Base-by-base conservation (phyloP, 345 rosid genomes). In the Toxicodendron radicans region DNA sequence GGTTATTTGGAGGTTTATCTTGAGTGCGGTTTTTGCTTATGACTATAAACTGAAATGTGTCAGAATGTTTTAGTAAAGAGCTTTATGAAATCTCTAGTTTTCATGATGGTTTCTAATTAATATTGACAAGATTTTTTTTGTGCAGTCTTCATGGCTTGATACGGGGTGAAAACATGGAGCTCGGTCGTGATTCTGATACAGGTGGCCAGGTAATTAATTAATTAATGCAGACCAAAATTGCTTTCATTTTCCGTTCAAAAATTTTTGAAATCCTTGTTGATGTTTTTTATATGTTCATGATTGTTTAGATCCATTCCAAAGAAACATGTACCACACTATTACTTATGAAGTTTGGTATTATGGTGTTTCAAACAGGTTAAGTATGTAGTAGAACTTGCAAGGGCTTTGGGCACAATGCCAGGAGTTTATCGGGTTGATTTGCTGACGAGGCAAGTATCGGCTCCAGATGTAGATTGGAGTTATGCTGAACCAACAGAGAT, bases 381-480 rank as follows among this genome's bases (percentile, higher is more conserved):
- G 82, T 90, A 91, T 71, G 97, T 91, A 38, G 97, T 91, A 78
- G 97, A 91, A 84, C 94, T 92, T 76, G 95, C 93, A 23, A 88
- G 95, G 83, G 93, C 95, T 23, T 78, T 92, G 80, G 95, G 87
- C 8, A 79, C 91, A 75, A 92, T 87, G 93, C 88, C 89, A 27
- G 94, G 97, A 76, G 91, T 92, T 24, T 92, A 83, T 70, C 86
- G 97, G 56, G 97, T 90, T 57, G 97, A 92, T 79, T 86, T 92
- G 80, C 76, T 90, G 81, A 92, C 93, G 33, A 87, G 97, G 68
- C 97, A 92, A 71, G 90, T 90, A 58, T 73, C 88, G 5, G 86
- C 85, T 3, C 93, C 93, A 5, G 95, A 85, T 78, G 95, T 92
- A 68, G 93, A 90, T 75, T 81, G 82, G 87, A 85, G 85, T 83